These are phyloP conservation scores for Podila epigama DNA, from an alignment of 192 early-diverging fungal genomes.

Conservation along the genomic window DNA sequence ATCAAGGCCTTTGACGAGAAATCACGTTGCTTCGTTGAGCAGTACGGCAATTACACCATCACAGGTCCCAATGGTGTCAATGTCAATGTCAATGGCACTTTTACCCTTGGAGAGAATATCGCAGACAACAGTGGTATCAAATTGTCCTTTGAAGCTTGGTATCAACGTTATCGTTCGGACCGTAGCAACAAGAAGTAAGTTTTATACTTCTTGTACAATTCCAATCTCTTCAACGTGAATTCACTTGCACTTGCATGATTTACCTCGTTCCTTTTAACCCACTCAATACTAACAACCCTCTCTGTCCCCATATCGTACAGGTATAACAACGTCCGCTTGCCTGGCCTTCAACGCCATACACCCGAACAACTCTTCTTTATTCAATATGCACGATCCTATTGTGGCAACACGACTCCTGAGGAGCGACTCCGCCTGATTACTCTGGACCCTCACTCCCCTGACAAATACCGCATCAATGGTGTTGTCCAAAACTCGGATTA, in stretches of 20 bases:
- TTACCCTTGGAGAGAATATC: slow-evolving; percentile 70
- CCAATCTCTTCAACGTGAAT: background rate
- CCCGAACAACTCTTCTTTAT: slow-evolving; percentile 73
- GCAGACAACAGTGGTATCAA: slow-evolving; percentile 74
- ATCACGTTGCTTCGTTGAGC: slow-evolving; percentile 68
- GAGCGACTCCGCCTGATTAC: slow-evolving; percentile 29
- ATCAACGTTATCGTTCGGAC: slow-evolving; percentile 1
- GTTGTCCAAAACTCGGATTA: slow-evolving; percentile 67
- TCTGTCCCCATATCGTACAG: background rate
- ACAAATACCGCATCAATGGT: slow-evolving; percentile 70
- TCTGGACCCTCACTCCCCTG: slow-evolving; percentile 68
- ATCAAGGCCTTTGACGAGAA: slow-evolving; percentile 54
- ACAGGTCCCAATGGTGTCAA: slow-evolving; percentile 33
- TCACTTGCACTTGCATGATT: no score
- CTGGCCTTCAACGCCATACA: slow-evolving; percentile 60
- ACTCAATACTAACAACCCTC: background rate
- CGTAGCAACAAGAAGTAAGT: slow-evolving; percentile 2
- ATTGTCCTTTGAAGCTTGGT: slow-evolving; percentile 56
- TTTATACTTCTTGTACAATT: background rate
- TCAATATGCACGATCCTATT: slow-evolving; percentile 71
- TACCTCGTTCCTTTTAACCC: background rate
- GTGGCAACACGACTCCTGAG: slow-evolving; percentile 49
- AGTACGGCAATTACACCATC: slow-evolving; percentile 63
- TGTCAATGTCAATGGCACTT: slow-evolving; percentile 55
- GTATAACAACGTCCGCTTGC: slow-evolving; percentile 34